Conservation (phyloP, 225 moss, liverwort and hornwort genomes). For the Polytrichum formosum region DNA sequence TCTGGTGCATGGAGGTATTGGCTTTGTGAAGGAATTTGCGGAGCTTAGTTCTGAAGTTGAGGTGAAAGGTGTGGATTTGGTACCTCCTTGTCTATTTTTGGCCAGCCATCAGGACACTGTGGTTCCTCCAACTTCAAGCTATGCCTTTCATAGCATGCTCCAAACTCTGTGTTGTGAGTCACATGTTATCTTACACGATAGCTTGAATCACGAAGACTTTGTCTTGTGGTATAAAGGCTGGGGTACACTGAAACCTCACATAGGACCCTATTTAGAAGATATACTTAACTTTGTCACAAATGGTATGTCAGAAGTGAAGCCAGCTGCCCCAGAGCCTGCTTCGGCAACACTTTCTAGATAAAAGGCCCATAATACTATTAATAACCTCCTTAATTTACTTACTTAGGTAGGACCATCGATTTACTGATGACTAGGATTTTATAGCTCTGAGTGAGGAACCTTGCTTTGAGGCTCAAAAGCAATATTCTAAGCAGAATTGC, state of each 20-base stretch:
- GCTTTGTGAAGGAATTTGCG: not conserved
- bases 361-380: no score
- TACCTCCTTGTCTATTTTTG: constrained; percentile 51
- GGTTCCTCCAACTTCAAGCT: constrained; percentile 61
- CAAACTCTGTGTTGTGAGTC: constrained; percentile 53
- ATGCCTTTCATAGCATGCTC: constrained; percentile 46
- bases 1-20: constrained; percentile 18
- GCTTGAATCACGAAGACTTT: constrained; percentile 68
- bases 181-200: constrained; percentile 31
- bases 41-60: constrained; percentile 7
- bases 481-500: no score
- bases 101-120: constrained; percentile 49
- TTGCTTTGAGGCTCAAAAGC: no score
- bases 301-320: no score
- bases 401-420: no score
- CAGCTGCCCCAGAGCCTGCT: no score
- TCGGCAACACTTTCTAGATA: no score
- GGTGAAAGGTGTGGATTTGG: constrained; percentile 22
- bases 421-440: no score
- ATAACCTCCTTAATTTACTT: no score
- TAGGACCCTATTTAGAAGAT: constrained; percentile 38
- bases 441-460: no score
- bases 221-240: constrained; percentile 62
- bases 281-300: constrained; percentile 28
- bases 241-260: constrained; percentile 52